Evolutionary conservation across 495 filamentous ascomycete species (phyloP).

Genomic region (Penicillium atrosanguineum): DNA sequence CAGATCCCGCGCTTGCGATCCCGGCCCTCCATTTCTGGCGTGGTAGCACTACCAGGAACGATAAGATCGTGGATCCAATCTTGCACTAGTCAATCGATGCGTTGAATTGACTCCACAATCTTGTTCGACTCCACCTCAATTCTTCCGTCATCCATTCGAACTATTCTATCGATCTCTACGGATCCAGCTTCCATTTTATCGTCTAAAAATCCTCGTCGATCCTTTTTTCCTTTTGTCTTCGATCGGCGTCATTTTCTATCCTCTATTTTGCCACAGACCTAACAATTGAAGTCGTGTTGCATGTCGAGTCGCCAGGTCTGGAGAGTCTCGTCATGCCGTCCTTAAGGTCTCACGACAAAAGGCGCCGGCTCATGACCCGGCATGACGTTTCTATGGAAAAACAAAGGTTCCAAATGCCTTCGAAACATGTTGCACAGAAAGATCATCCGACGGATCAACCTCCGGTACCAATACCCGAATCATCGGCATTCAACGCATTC

Average conservation of each 20-base stretch:
- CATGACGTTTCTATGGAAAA: neutral
- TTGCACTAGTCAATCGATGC: conserved; percentile 6
- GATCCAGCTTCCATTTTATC: conserved; percentile 1
- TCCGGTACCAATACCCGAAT: neutral
- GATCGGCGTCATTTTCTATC: neutral
- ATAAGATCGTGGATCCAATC: conserved; percentile 14
- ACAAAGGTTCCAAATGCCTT: neutral
- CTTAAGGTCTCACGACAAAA: conserved; percentile 13
- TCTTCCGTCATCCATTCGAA: conserved; percentile 8
- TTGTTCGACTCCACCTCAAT: conserved; percentile 4
- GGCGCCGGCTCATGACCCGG: conserved; percentile 2
- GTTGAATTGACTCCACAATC: conserved; percentile 10
- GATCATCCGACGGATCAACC: neutral
- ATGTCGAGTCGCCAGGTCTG: conserved; percentile 1
- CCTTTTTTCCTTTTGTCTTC: neutral
- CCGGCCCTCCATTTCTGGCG: neutral
- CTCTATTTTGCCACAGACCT: neutral
- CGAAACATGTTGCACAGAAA: neutral
- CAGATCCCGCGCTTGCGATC: neutral
- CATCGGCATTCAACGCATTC: neutral
- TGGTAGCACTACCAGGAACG: neutral
- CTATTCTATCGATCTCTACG: conserved; percentile 4
- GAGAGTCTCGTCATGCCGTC: conserved; percentile 19
- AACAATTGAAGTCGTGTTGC: neutral
- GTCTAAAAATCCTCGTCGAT: no score